Base-by-base conservation (phyloP, 2,329 filamentous ascomycete species). In the Fulvia fulva region DNA sequence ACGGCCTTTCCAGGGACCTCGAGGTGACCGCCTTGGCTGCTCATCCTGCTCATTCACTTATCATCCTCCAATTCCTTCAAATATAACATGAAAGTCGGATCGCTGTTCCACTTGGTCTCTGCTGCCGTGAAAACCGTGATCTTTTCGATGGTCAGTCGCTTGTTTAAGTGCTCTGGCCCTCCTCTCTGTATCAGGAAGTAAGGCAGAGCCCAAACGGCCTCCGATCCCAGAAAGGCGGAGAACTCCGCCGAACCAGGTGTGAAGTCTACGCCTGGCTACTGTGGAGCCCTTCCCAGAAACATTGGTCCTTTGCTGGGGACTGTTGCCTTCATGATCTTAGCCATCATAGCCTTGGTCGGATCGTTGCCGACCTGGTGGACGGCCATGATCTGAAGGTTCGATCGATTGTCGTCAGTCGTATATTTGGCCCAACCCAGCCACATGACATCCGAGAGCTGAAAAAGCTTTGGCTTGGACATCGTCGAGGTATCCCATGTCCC, bases 401-500 rank as follows among this genome's bases (percentile, higher is more conserved):
- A 3, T 1, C 54, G 54, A 14, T 44, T 45, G 22, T 21, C 14
- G 1, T 28, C 6, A 8, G 45, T 19, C 22, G 54, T 25, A 14
- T 28, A 51, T 22, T 51, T 26, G 2, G n/a, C 11, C 54, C 54
- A 56, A 14, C 30, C 37, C 8, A 56, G 34, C 54, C 54, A 55
- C 45, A 46, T 44, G 6, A 44, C 23, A 19, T 56, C 54, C 4
- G 54, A 51, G 3, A 56, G 32, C n/a, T 56, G 54, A 32, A 19
- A 43, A 7, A 51, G 54, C 19, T 30, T 46, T 19, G 46, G 45
- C 12, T 21, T 8, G 16, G 34, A 41, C 25, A 16, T 11, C 9
- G n/a, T 25, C 6, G 44, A 46, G 21, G 44, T 9, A n/a, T 46
- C 44, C 44, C 44, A 46, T 22, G 23, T 7, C 2, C n/a, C n/a